Evolutionary conservation across 768 basidiomycete genomes (phyloP).

Genomic region (Piloderma croceum): DNA sequence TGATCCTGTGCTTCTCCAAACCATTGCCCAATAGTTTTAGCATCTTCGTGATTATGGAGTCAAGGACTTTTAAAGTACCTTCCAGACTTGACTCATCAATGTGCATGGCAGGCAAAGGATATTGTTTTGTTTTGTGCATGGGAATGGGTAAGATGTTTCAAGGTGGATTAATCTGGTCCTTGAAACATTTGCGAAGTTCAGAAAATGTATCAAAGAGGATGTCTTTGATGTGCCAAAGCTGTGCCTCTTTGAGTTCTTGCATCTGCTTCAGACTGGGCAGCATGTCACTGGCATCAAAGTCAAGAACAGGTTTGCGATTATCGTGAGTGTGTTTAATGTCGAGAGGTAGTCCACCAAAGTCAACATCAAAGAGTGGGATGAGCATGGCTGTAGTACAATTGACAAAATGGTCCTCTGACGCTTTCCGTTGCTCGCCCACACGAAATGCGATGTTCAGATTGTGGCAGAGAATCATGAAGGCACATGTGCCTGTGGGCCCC

Average conservation of each 20-base stretch:
- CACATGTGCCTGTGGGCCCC: neutral
- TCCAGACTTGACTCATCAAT: conserved; percentile 16
- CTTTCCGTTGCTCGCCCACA: conserved; percentile 19
- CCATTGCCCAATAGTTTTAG: conserved; percentile 1
- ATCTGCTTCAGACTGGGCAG: neutral
- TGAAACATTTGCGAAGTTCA: neutral
- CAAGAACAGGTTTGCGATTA: neutral
- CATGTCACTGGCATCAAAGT: neutral
- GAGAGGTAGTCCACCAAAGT: conserved; percentile 6
- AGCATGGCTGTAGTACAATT: conserved; percentile 26
- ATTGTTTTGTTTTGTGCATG: conserved; percentile 13
- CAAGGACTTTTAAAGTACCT: conserved; percentile 12
- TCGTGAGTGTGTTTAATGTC: neutral
- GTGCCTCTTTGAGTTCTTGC: neutral
- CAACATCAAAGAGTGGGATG: conserved; percentile 16
- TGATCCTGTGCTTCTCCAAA: conserved; percentile 6
- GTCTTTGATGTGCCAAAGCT: neutral
- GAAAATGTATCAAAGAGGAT: neutral
- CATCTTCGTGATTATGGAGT: conserved; percentile 1
- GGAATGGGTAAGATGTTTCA: conserved; percentile 5
- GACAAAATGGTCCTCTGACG: conserved; percentile 23
- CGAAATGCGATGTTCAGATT: conserved; percentile 25
- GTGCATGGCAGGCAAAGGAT: conserved; percentile 13
- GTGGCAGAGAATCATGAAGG: conserved; percentile 21
- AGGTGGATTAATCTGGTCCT: neutral